A percentile compares a stretch with the other conserved stretches of the same genome.
Evolutionary conservation across 192 early-diverging fungal species (phyloP).

Genomic region (Podila epigama): DNA sequence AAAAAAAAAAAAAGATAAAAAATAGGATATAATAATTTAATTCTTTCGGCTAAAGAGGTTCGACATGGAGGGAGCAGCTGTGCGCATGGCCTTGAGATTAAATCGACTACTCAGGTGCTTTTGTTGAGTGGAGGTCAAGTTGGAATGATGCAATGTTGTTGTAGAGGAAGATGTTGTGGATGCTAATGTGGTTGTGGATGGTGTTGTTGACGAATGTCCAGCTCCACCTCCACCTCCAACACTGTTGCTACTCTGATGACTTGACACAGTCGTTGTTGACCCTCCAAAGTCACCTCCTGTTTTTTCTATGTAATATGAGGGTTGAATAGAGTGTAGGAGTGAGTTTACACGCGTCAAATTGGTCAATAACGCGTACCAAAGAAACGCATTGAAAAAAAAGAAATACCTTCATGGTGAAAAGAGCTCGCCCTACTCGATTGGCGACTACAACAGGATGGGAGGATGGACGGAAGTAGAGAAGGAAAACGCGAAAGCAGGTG

Average conservation of each 20-base stretch:
- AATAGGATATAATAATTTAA: no score
- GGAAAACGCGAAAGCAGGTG: no score
- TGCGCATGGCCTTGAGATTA: not conserved
- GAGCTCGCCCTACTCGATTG: not conserved
- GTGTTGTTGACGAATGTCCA: no score
- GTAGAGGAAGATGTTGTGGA: not conserved
- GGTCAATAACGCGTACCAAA: no score
- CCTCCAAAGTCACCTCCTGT: not conserved
- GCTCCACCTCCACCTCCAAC: no score
- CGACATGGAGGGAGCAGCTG: not conserved
- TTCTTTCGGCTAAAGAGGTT: slow-evolving; percentile 1
- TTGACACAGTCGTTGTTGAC: not conserved
- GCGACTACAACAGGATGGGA: not conserved
- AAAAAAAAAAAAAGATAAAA: no score
- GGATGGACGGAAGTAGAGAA: not conserved
- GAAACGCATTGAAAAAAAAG: no score
- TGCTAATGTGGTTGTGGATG: no score
- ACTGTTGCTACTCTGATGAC: not conserved
- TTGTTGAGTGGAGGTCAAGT: not conserved
- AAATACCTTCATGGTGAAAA: not conserved
- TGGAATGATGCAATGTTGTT: not conserved
- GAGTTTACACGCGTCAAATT: no score
- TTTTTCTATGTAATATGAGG: not conserved
- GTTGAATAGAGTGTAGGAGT: no score
- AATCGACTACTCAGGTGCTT: not conserved